Base-by-base conservation (phyloP, 352 stramenopile genomes). In the Pythium oligandrum region DNA sequence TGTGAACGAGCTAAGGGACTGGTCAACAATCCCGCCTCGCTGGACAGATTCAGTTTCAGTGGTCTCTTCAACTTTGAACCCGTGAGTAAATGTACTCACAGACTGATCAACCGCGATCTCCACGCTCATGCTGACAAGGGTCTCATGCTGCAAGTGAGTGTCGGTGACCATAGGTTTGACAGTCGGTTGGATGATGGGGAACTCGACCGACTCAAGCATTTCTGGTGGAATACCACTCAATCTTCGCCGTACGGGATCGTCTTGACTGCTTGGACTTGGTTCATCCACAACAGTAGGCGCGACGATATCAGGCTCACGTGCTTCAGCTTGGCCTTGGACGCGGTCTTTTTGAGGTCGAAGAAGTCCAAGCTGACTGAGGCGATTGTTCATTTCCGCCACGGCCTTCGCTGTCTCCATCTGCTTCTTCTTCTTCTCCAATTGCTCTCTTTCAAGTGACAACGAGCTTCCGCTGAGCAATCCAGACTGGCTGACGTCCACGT, bases 361-460 rank as follows among this genome's bases (percentile, higher is more conserved):
- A 31, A 93, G 39, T 1, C 83, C 83, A 4, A 93, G 50, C 45
- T 88, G 75, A 32, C 66, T 75, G 7, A 93, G 52, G 32, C 71
- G 77, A 2, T 57, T 74, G 57, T 90, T 90, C 83, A 93, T 93
- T 11, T 73, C 68, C 2, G 72, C 74, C 3, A 93, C 79, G 2
- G 83, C 83, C 55, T 89, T 85, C 6, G 68, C 83, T 11, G 83
- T 93, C 31, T 90, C 74, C 4, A 80, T 50, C 48, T 92, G 82
- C 42, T 84, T 89, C 40, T 80, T 78, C 2, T 76, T 60, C 51
- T 88, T 88, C 8, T 87, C 73, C 10, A 88, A 56, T 32, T 87
- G 74, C 33, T 93, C 78, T 4, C 83, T 74, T 55, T 89, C 83
- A 4, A 88, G 48, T 2, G 74, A 79, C 5, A 90, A 55, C 0